Base-by-base conservation (phyloP, 176 grass and related monocot species). In the Eleusine indica region DNA sequence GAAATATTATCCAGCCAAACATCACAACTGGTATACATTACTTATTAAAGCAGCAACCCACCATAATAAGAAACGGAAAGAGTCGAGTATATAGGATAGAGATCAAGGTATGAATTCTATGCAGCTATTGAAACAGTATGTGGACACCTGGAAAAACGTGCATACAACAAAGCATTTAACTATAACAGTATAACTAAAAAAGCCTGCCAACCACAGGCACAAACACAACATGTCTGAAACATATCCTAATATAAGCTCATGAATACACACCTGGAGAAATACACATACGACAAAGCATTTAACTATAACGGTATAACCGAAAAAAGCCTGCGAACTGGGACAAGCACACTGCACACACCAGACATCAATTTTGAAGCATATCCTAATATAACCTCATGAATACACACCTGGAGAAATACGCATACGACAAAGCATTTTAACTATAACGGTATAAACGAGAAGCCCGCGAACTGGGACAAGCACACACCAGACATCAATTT, bases 371-470 rank as follows among this genome's bases (percentile, higher is more conserved):
- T 46, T 29, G 29, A 78, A 16, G 21, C 7, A 28, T 40, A 70
- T 56, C 46, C 16, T 8, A 72, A 71, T 62, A 56, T 35, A 32
- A 58, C 68, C 42, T 46, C 9, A 6, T 15, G 39, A 30, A 76
- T 7, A 25, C 54, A 57, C 6, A 57, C 54, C 3, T 21, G 54
- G 54, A 10, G 14, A 82, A 21, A 51, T 60, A 16, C 19, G 6
- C 35, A 66, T 28, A 65, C 21, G 30, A 64, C 60, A 80, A n/a
- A 42, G 52, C 44, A 57, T 66, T 74, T 44, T 44, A 67, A 62
- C 44, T 70, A 60, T 40, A 84, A 35, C 29, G 48, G 71, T 19
- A 42, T 73, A 66, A 71, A 80, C 25, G 25, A 82, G 70, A 69
- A 11, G 52, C n/a, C 40, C 13, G 10, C 51, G 1, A 68, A 66